phyloP scores from a whole-genome alignment of 169 alveolate species.

The Plasmodium adleri region DNA sequence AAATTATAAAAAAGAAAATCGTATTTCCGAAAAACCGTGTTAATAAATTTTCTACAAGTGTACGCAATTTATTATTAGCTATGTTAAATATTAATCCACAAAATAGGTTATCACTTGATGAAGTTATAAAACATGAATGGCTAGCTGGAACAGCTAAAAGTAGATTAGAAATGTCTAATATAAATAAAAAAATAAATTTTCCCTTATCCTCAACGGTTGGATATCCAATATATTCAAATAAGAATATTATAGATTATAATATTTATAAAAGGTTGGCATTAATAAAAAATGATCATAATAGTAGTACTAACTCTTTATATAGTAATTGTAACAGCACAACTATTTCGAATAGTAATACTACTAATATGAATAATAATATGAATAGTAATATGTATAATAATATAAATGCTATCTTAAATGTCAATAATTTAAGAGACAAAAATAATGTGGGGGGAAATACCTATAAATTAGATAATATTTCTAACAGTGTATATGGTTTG shows the following conservation, averaged over 20 bases:
- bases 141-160: constrained; percentile 63
- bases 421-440: too few species aligned
- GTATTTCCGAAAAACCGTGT: constrained; percentile 73
- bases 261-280: constrained; percentile 22
- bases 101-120: constrained; percentile 78
- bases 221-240: constrained; percentile 24
- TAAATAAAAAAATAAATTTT: constrained; percentile 63
- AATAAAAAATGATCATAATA: constrained; percentile 18
- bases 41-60: constrained; percentile 51
- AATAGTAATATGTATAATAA: neutral
- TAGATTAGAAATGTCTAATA: constrained; percentile 52
- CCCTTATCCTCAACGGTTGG: constrained; percentile 73
- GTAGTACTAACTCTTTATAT: neutral
- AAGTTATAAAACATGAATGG: constrained; percentile 82
- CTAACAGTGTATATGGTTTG: neutral
- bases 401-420: too few species aligned
- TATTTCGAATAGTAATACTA: neutral
- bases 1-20: constrained; percentile 75
- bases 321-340: neutral
- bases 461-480: neutral
- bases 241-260: constrained; percentile 40
- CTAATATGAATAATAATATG: neutral
- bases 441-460: too few species aligned
- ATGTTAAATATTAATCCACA: constrained; percentile 81
- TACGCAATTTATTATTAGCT: constrained; percentile 57